These are phyloP conservation scores for Handroanthus guayacan DNA, from an alignment of 257 asterid genomes.

Conservation along the genomic window DNA sequence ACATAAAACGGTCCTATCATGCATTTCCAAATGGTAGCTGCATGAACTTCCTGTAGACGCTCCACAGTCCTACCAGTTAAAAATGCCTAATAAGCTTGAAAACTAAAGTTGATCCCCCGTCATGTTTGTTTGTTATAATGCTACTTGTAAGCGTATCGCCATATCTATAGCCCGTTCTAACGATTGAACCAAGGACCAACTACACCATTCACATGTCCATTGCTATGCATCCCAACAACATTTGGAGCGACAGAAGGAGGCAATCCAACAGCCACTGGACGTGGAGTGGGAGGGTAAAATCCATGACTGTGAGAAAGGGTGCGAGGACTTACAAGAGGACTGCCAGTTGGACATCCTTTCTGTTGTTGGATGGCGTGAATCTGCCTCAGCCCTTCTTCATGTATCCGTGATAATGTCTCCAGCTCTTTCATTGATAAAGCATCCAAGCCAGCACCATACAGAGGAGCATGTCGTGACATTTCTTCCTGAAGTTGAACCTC, in stretches of 20 bases:
- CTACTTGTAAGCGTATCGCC: slow-evolving; percentile 11
- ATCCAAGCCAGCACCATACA: slow-evolving; percentile 92
- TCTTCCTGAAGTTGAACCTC: slow-evolving; percentile 91
- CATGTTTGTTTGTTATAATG: slow-evolving; percentile 8
- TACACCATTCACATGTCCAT: slow-evolving; percentile 69
- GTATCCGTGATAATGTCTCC: slow-evolving; percentile 85
- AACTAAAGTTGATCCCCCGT: slow-evolving; percentile 9
- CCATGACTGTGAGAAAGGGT: slow-evolving; percentile 61
- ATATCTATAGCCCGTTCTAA: slow-evolving; percentile 43
- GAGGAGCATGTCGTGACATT: slow-evolving; percentile 94
- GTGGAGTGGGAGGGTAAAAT: slow-evolving; percentile 58
- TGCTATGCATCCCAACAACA: slow-evolving; percentile 71
- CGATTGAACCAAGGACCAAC: slow-evolving; percentile 78
- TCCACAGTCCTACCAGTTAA: slow-evolving; percentile 36
- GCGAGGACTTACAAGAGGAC: slow-evolving; percentile 74
- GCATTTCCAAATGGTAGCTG: neutral
- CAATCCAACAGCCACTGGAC: slow-evolving; percentile 76
- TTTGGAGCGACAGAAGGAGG: slow-evolving; percentile 67
- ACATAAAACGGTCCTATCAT: neutral
- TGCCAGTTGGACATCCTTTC: slow-evolving; percentile 67
- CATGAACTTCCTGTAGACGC: slow-evolving; percentile 28
- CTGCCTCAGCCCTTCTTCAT: slow-evolving; percentile 95
- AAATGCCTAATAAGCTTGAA: slow-evolving; percentile 30
- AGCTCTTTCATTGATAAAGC: slow-evolving; percentile 84
- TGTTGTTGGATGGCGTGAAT: slow-evolving; percentile 80